Conservation (phyloP, 2,329 filamentous ascomycete genomes). For the Verticillium longisporum region DNA sequence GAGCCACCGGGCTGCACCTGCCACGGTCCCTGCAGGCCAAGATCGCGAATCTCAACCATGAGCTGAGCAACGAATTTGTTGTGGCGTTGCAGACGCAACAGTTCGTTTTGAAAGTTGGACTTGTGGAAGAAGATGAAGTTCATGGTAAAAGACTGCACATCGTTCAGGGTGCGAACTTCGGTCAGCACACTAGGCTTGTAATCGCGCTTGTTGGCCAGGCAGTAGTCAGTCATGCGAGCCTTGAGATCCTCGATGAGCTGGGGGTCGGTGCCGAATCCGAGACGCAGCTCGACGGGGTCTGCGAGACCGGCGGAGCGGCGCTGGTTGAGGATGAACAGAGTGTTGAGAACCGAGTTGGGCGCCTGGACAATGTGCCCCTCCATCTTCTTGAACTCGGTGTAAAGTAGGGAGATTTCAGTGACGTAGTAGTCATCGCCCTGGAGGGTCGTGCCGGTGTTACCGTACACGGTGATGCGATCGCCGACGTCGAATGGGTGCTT, state of each 20-base stretch:
- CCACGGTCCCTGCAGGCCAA: slow-evolving; percentile 76
- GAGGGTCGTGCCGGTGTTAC: slow-evolving; percentile 72
- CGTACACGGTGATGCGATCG: slow-evolving; percentile 86
- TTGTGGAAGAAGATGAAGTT: slow-evolving; percentile 98
- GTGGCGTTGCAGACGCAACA: slow-evolving; percentile 79
- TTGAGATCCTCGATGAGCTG: slow-evolving; percentile 80
- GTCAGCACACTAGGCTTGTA: slow-evolving; percentile 82
- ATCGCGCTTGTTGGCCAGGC: slow-evolving; percentile 78
- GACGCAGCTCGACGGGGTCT: slow-evolving; percentile 74
- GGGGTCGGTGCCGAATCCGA: slow-evolving; percentile 82
- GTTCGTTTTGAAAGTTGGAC: slow-evolving; percentile 91
- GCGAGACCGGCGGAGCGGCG: slow-evolving; percentile 82
- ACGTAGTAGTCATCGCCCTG: slow-evolving; percentile 93
- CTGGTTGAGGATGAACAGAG: slow-evolving; percentile 90
- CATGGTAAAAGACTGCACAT: slow-evolving; percentile 78
- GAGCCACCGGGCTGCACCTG: slow-evolving; percentile 58
- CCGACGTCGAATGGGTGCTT: slow-evolving; percentile 97
- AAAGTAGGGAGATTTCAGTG: slow-evolving; percentile 85
- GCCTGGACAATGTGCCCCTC: slow-evolving; percentile 94
- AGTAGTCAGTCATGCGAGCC: slow-evolving; percentile 74
- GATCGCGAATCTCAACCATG: slow-evolving; percentile 76
- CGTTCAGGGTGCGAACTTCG: slow-evolving; percentile 70
- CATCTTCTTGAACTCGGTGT: slow-evolving; percentile 99
- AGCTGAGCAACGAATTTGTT: slow-evolving; percentile 93
- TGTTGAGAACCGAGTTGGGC: slow-evolving; percentile 89